Evolutionary conservation across 2,329 filamentous ascomycete species (phyloP), one percentile per base, ranked within the genome.

Genomic region (Rhynchosporium agropyri): DNA sequence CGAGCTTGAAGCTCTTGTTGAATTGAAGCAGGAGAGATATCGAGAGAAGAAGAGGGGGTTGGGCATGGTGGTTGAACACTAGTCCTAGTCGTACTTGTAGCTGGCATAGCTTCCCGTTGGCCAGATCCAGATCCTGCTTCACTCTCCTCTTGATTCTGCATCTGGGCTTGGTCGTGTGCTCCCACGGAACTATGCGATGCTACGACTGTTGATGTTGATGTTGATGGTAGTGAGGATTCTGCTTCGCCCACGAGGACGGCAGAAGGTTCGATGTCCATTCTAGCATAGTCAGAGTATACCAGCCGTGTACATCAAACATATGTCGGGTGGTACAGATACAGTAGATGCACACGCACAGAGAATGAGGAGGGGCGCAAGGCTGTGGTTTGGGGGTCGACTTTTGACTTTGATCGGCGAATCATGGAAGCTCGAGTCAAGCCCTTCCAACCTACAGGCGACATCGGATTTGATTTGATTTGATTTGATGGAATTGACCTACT

Each of bases 231-330:
- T 48, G 29, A 6, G 46, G 55, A 49, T 45, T 67, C 66, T 67
- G 58, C 67, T 58, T 49, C 49, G 63, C 63, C 64, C 61, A 49
- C 55, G 29, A 42, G 60, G 64, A 61, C 65, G 60, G 66, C 66
- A 62, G 65, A 61, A 13, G 28, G 36, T n/a, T 56, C 40, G 50
- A 49, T 65, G 67, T 69, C 66, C 70, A 71, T 71, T 63, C 42
- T 65, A 63, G 62, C 67, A 69, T 68, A 45, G 59, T 61, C 57
- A 40, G 33, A 9, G 33, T 43, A 20, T 20, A 12, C 36, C 51
- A 29, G 10, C 33, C 10, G 33, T 54, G 15, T 38, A 33, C 9
- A 33, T 20, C 33, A 31, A 20, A 54, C 3, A n/a, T 54, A 33
- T n/a, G 43, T 15, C 13, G 43, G 40, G 43, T 45, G 40, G 40